Evolutionary conservation across 352 stramenopile species (phyloP), one percentile per base, ranked within the genome.

Genomic region (Phytophthora pseudosyringae): DNA sequence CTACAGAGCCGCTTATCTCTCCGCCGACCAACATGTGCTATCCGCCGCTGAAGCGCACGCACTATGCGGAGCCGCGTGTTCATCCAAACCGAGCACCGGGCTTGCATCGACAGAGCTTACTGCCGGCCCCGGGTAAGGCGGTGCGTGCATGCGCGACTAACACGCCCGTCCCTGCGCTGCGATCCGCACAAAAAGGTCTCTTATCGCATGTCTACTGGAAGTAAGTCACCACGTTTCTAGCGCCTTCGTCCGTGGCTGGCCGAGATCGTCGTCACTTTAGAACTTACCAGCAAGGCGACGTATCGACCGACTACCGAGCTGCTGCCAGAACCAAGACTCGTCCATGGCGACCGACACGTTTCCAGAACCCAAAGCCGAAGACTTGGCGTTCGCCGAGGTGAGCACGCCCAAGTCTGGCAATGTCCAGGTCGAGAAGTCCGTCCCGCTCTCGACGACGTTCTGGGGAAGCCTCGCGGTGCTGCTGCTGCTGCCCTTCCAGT

Each of bases 401-500:
- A n/a, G n/a, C n/a, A n/a, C n/a, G n/a, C n/a, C n/a, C n/a, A n/a
- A n/a, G n/a, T n/a, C n/a, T 3, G n/a, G 18, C 11, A 33, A 54
- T 32, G 25, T 25, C 8, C 45, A 40, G 15, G 3, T 12, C 9
- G 21, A 58, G 15, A 61, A 48, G 44, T 16, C 58, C 15, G 43
- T 68, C 18, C 39, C 52, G 32, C 25, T 61, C 6, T 67, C 64
- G 1, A 62, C 47, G 28, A 59, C 85, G 15, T 71, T 89, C 29
- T 89, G 78, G 61, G 59, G 60, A 29, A 88, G 78, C 29, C 55
- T 77, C 3, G 31, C 61, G 11, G 56, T 92, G 41, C 53, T 72
- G 41, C 51, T 92, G 35, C 53, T 92, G 25, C 78, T 80, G 7
- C 57, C 76, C 13, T 69, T n/a, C n/a, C n/a, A n/a, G n/a, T n/a